phyloP scores from a whole-genome alignment of 768 basidiomycete genomes.

The Boletus speciosus region DNA sequence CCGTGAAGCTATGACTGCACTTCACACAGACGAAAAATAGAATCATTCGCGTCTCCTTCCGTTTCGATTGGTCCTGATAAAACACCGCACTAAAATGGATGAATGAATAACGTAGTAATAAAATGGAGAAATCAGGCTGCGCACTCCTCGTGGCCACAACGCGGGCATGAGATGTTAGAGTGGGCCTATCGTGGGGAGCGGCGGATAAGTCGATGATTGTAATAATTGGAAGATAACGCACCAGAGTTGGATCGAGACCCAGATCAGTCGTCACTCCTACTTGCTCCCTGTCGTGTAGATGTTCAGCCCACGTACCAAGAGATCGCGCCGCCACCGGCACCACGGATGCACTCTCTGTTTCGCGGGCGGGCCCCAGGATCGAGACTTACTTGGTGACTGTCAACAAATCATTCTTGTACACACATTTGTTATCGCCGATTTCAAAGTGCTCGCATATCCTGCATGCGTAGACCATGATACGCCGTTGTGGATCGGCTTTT shows the following conservation, averaged over 20 bases:
- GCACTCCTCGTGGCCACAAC: slow-evolving; percentile 80
- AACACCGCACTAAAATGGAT: slow-evolving; percentile 70
- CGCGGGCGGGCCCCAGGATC: not conserved
- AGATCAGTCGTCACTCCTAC: slow-evolving; percentile 88
- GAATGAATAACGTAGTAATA: not conserved
- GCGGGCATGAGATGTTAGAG: slow-evolving; percentile 78
- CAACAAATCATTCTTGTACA: slow-evolving; percentile 90
- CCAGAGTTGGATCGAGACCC: slow-evolving; percentile 85
- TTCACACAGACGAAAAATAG: slow-evolving; percentile 87
- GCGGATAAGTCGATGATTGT: not conserved
- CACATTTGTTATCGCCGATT: slow-evolving; percentile 80
- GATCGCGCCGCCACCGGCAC: slow-evolving; percentile 14
- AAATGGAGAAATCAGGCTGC: slow-evolving; percentile 26
- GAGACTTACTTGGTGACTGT: slow-evolving; percentile 81
- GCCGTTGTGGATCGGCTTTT: slow-evolving; percentile 81
- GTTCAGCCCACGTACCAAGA: not conserved
- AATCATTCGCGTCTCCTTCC: slow-evolving; percentile 93
- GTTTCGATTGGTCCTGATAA: slow-evolving; percentile 96
- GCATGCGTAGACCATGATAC: slow-evolving; percentile 87
- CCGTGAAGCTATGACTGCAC: slow-evolving; percentile 72
- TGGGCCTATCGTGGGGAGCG: slow-evolving; percentile 55
- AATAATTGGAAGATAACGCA: slow-evolving; percentile 29
- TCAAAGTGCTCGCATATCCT: slow-evolving; percentile 88
- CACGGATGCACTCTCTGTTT: not conserved
- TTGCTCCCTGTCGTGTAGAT: slow-evolving; percentile 65